Evolutionary conservation across 106 monocot genomes (phyloP).

Genomic region (Phalaenopsis aphrodite): DNA sequence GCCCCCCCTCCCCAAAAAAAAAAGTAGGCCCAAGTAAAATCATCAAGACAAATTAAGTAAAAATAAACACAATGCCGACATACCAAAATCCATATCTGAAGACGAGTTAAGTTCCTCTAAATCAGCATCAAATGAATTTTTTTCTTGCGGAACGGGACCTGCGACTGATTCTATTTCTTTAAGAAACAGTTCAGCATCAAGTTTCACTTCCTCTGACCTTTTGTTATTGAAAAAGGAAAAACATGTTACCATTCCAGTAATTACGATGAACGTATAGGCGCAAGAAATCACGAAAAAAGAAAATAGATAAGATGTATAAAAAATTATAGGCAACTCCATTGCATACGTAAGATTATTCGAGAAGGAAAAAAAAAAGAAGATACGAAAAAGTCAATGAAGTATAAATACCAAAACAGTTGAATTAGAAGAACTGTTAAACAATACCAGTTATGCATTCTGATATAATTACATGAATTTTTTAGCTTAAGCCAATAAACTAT

Average conservation of each 20-base stretch:
- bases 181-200: slow-evolving; percentile 65
- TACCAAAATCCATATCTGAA: slow-evolving; percentile 84
- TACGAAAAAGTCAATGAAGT: not conserved
- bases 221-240: slow-evolving; percentile 11
- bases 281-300: not conserved
- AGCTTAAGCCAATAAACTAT: not conserved
- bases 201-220: slow-evolving; percentile 46
- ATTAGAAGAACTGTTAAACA: not conserved
- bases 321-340: not conserved
- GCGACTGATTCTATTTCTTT: slow-evolving; percentile 70
- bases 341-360: not conserved
- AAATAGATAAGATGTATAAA: not conserved
- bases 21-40: not conserved
- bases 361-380: not conserved
- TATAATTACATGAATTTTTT: not conserved
- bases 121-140: slow-evolving; percentile 21
- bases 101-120: slow-evolving; percentile 37
- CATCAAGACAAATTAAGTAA: not conserved
- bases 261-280: not conserved
- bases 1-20: too few relatives aligned
- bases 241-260: not conserved
- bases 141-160: slow-evolving; percentile 14
- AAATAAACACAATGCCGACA: slow-evolving; percentile 1
- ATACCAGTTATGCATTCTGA: not conserved
- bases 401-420: not conserved